These are phyloP conservation scores for Cnidoscolus chayamansa DNA, from an alignment of 441 rosid species.

Conservation along the genomic window DNA sequence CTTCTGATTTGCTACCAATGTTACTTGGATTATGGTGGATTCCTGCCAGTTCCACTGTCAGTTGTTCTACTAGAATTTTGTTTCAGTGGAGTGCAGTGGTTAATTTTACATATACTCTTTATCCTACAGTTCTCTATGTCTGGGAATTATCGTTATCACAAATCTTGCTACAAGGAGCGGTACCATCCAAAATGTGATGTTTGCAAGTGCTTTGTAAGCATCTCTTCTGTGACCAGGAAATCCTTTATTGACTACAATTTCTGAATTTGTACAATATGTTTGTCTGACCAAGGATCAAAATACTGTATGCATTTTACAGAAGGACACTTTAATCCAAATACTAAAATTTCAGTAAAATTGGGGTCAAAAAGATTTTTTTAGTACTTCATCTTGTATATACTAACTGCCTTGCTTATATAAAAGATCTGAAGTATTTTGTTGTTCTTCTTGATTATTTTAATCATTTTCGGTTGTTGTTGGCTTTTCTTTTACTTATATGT, in stretches of 20 bases:
- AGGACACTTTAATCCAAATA: neutral
- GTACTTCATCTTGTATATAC: neutral
- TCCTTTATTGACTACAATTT: constrained; percentile 8
- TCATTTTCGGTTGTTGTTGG: constrained; percentile 26
- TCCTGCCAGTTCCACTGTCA: neutral
- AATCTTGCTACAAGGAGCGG: constrained; percentile 80
- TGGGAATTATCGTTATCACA: constrained; percentile 76
- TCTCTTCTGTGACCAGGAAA: constrained; percentile 2
- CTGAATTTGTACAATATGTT: neutral
- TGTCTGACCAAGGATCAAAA: neutral
- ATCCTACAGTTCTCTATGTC: constrained; percentile 72
- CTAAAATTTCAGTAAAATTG: neutral
- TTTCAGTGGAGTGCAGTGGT: constrained; percentile 16
- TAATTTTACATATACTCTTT: constrained; percentile 27
- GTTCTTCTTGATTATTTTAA: constrained; percentile 8
- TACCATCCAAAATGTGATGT: constrained; percentile 92
- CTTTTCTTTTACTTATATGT: constrained; percentile 20
- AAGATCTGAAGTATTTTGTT: too few relatives aligned
- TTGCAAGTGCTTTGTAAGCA: constrained; percentile 81
- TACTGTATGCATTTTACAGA: too few relatives aligned
- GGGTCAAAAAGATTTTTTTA: neutral
- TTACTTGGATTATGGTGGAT: constrained; percentile 6
- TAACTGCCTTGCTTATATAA: neutral
- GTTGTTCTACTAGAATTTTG: constrained; percentile 18
- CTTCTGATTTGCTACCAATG: neutral